A percentile compares a stretch with the other conserved stretches of the same genome.
Evolutionary conservation across 306 rosid genomes (phyloP).

Genomic region (Fragaria nilgerrensis): DNA sequence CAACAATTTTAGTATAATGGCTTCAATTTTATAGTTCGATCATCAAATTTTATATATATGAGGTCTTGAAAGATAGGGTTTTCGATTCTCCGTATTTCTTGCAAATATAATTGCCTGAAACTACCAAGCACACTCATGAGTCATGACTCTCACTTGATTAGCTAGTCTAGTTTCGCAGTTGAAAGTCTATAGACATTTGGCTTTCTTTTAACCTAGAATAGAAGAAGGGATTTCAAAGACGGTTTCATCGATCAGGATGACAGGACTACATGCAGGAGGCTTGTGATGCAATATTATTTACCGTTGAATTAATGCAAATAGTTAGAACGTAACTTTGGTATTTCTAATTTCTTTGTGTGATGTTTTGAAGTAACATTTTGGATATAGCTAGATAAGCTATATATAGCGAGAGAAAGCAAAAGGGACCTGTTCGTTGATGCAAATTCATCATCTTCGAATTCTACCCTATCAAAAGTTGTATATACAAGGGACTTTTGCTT

Average conservation of each 20-base stretch:
- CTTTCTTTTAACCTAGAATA: neutral
- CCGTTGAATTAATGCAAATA: neutral
- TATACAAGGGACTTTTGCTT: neutral
- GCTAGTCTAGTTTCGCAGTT: neutral
- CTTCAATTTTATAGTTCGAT: too few relatives aligned
- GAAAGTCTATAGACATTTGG: neutral
- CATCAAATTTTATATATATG: too few relatives aligned
- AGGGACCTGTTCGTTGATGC: neutral
- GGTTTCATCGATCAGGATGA: neutral
- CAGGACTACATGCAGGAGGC: neutral
- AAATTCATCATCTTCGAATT: neutral
- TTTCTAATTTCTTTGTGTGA: neutral
- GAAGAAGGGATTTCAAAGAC: neutral
- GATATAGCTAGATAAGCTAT: neutral
- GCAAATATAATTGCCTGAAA: too few relatives aligned
- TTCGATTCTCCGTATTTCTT: too few relatives aligned
- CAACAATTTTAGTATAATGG: too few relatives aligned
- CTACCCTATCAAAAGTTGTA: neutral
- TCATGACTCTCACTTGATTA: neutral
- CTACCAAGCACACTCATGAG: too few relatives aligned
- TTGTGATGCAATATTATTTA: neutral
- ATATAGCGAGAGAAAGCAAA: neutral
- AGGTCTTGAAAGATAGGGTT: too few relatives aligned
- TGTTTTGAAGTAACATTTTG: neutral
- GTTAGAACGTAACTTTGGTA: neutral